These are phyloP conservation scores for Davidsoniella neocaledoniae DNA, from an alignment of 2,329 filamentous ascomycete genomes.

Conservation along the genomic window DNA sequence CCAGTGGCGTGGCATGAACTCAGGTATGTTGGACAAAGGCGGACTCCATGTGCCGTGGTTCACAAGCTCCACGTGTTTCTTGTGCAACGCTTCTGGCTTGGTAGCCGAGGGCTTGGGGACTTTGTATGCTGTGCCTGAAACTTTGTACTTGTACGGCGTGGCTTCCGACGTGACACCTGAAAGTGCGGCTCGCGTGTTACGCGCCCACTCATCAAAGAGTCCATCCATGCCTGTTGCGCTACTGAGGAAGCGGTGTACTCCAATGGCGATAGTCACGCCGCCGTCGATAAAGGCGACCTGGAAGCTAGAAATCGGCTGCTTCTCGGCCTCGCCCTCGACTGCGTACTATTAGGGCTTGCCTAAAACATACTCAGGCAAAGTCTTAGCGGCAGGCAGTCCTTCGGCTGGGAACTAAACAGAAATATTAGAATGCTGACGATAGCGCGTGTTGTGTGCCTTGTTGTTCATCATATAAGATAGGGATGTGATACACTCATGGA, in stretches of 20 bases:
- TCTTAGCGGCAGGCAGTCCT: not conserved
- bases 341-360: slow-evolving; percentile 2
- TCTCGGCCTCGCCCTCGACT: not conserved
- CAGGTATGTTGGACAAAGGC: not conserved
- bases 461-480: not conserved
- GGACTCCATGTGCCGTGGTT: not conserved
- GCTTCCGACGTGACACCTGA: not conserved
- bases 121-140: slow-evolving; percentile 1
- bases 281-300: slow-evolving; percentile 7
- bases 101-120: slow-evolving; percentile 1
- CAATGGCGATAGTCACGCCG: slow-evolving; percentile 1
- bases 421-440: too few species aligned
- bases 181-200: not conserved
- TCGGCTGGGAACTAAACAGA: not conserved
- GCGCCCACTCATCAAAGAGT: slow-evolving; percentile 3
- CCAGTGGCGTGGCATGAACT: slow-evolving; percentile 7
- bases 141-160: not conserved
- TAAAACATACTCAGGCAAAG: not conserved
- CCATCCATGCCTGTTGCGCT: slow-evolving; percentile 5
- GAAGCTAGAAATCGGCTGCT: not conserved
- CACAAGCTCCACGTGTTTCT: not conserved
- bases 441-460: not conserved
- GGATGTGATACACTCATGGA: not conserved
- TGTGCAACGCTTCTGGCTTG: not conserved
- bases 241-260: slow-evolving; percentile 1